Conservation (phyloP, 2,329 filamentous ascomycete species). For the Epichloe brachyelytri region DNA sequence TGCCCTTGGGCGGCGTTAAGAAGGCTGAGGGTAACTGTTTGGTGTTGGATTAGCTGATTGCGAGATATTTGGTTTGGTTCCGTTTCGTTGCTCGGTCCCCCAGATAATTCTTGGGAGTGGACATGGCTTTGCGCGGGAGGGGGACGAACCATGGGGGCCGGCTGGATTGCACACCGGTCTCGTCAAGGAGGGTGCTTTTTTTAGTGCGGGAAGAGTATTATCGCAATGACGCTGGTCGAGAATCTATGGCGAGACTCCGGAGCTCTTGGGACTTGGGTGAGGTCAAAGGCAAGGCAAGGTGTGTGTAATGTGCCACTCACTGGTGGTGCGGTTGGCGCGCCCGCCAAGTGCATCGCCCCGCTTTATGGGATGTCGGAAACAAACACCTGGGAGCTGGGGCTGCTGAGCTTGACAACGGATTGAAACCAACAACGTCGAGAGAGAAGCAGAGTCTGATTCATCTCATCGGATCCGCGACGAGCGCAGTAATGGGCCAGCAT, state of each 20-base stretch:
- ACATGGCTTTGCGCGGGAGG: too few species aligned
- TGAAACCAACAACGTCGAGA: too few species aligned
- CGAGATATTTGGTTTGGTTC: background rate
- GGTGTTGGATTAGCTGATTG: background rate
- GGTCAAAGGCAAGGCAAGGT: background rate
- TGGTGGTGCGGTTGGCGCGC: conserved; percentile 1
- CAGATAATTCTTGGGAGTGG: too few species aligned
- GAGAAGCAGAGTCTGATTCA: too few species aligned
- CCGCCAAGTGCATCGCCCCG: conserved; percentile 18
- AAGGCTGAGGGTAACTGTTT: conserved; percentile 60
- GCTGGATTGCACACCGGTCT: background rate
- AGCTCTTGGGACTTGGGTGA: background rate
- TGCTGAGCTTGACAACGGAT: background rate
- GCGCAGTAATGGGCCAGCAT: conserved; percentile 9
- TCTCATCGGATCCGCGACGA: background rate
- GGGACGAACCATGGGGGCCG: background rate
- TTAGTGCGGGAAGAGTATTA: background rate
- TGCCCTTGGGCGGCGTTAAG: conserved; percentile 94
- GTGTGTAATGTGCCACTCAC: too few species aligned
- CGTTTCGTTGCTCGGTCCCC: background rate
- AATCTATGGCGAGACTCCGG: background rate
- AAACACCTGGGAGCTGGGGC: background rate
- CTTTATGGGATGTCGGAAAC: conserved; percentile 4
- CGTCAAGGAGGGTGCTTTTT: background rate
- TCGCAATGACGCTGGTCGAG: background rate